These are phyloP conservation scores for Ogataea trehaloabstinens DNA, from an alignment of 805 yeast genomes.

Conservation along the genomic window DNA sequence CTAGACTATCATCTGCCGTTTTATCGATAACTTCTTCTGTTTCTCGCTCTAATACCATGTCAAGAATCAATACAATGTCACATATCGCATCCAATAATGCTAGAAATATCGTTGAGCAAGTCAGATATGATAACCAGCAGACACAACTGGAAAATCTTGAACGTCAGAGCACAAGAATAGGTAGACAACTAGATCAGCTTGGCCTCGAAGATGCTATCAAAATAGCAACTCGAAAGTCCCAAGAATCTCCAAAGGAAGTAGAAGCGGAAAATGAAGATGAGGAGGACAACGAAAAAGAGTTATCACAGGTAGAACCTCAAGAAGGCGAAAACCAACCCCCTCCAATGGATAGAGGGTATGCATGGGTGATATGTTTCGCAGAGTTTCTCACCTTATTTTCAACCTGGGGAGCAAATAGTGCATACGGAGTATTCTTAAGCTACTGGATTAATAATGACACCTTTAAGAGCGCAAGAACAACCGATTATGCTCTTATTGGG, in stretches of 20 bases:
- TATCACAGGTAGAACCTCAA: conserved; percentile 4
- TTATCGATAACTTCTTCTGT: conserved; percentile 9
- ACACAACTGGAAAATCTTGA: conserved; percentile 12
- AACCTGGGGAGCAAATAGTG: conserved; percentile 68
- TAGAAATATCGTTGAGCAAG: conserved; percentile 17
- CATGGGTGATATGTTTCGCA: conserved; percentile 50
- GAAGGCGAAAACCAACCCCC: conserved; percentile 21
- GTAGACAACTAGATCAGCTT: conserved; percentile 19
- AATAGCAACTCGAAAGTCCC: conserved; percentile 19
- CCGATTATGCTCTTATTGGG: conserved; percentile 62
- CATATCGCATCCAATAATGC: conserved; percentile 15
- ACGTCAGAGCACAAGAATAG: conserved; percentile 12
- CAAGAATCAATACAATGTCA: background rate
- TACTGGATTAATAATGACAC: conserved; percentile 47
- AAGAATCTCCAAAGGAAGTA: background rate
- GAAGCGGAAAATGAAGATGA: conserved; percentile 4
- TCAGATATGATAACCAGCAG: conserved; percentile 23
- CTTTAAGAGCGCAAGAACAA: conserved; percentile 50
- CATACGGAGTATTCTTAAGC: conserved; percentile 60
- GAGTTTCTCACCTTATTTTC: conserved; percentile 44
- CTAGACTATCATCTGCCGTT: conserved; percentile 6
- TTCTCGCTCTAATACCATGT: background rate
- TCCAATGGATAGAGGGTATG: conserved; percentile 56
- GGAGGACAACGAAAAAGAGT: conserved; percentile 5
- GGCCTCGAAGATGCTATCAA: conserved; percentile 27